Conservation (phyloP, 2,329 filamentous ascomycete genomes). For the Plenodomus tracheiphilus region DNA sequence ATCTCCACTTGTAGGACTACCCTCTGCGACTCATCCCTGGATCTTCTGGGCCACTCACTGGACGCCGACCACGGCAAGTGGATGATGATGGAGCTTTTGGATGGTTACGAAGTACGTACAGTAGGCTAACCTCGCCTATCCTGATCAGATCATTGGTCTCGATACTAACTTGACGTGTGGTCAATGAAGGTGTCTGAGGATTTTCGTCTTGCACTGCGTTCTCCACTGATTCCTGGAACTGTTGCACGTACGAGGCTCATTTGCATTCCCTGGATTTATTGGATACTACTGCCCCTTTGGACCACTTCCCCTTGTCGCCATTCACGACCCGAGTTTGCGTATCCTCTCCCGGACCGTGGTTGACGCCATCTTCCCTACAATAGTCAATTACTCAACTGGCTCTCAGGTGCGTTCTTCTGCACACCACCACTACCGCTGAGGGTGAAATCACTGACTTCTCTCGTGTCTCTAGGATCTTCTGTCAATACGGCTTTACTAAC, state of each 20-base stretch:
- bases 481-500: slow-evolving; percentile 35
- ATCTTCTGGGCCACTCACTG: background rate
- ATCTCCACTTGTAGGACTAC: background rate
- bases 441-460: slow-evolving; percentile 15
- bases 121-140: slow-evolving; percentile 32
- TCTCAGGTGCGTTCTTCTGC: background rate
- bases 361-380: no score
- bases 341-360: no score
- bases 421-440: background rate
- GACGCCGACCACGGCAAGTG: slow-evolving; percentile 7
- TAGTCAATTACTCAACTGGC: slow-evolving; percentile 1
- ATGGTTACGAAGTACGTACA: slow-evolving; percentile 41
- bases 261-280: background rate
- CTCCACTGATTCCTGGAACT: slow-evolving; percentile 12
- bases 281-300: background rate
- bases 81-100: slow-evolving; percentile 21
- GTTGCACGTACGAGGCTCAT: background rate
- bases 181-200: slow-evolving; percentile 24
- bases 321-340: no score
- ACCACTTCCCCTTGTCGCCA: background rate
- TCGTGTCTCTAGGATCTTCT: slow-evolving; percentile 9
- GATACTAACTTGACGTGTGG: slow-evolving; percentile 39
- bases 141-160: slow-evolving; percentile 28
- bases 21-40: background rate
- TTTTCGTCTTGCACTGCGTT: slow-evolving; percentile 16